Percentiles rank a stretch among this genome's conserved stretches.
These are phyloP conservation scores for Pichia deserticola DNA, from an alignment of 805 yeast species.

Conservation along the genomic window DNA sequence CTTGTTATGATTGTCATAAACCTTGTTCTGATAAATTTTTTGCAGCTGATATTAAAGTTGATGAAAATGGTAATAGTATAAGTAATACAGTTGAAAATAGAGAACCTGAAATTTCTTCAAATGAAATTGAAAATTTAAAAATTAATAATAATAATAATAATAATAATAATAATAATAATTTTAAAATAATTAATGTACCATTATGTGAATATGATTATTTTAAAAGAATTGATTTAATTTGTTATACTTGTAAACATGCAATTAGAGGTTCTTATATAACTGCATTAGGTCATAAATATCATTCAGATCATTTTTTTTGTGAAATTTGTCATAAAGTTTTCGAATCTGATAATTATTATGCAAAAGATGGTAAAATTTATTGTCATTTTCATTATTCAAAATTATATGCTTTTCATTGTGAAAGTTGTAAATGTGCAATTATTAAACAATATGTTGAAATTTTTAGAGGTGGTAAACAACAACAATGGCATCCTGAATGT, in stretches of 20 bases:
- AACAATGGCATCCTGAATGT: conserved; percentile 99
- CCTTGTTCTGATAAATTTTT: conserved; percentile 84
- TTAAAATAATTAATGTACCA: conserved; percentile 38
- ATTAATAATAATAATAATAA: background rate
- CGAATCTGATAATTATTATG: conserved; percentile 90
- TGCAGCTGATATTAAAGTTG: conserved; percentile 49
- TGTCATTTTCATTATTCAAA: conserved; percentile 93
- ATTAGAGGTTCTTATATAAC: conserved; percentile 90
- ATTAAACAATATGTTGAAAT: conserved; percentile 92
- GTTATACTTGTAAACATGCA: conserved; percentile 78
- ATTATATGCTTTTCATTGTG: conserved; percentile 79
- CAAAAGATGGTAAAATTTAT: conserved; percentile 72
- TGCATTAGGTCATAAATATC: conserved; percentile 86
- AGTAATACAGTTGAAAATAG: background rate
- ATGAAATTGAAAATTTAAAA: background rate
- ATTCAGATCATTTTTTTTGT: conserved; percentile 92
- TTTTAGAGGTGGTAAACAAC: conserved; percentile 81
- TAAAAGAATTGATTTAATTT: conserved; percentile 74
- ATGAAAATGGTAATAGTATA: background rate
- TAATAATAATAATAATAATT: background rate
- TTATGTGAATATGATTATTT: conserved; percentile 93
- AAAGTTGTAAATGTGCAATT: conserved; percentile 88
- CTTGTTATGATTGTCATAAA: conserved; percentile 75
- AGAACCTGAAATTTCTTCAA: conserved; percentile 7
- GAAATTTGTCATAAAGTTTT: conserved; percentile 78